A percentile compares a stretch with the other conserved stretches of the same genome.
Evolutionary conservation across 2,329 filamentous ascomycete genomes (phyloP).

Genomic region (Sporothrix brasiliensis): DNA sequence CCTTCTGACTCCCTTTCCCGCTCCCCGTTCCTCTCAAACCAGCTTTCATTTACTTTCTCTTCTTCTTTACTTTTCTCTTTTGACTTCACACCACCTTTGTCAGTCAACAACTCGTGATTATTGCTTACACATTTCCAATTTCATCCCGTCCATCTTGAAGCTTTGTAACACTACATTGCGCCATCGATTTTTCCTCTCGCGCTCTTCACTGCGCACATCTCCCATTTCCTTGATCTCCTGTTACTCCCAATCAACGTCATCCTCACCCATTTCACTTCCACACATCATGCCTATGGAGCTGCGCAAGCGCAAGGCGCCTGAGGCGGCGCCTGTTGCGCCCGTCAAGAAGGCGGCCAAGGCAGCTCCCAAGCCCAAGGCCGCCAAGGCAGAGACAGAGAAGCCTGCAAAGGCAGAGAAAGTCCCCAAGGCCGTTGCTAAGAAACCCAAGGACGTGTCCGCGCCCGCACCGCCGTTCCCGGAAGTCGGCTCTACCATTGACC

Average conservation of each 20-base stretch:
- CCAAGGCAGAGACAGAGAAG: slow-evolving; percentile 38
- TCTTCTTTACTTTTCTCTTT: neutral
- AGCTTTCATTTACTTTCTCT: neutral
- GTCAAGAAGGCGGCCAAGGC: slow-evolving; percentile 33
- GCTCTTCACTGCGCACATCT: neutral
- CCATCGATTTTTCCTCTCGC: slow-evolving; percentile 13
- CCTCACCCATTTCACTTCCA: slow-evolving; percentile 30
- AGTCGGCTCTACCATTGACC: slow-evolving; percentile 58
- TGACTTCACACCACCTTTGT: too few relatives aligned
- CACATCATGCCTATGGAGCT: slow-evolving; percentile 59
- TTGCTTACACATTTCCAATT: neutral
- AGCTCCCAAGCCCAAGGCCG: slow-evolving; percentile 39
- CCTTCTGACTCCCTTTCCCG: slow-evolving; percentile 26
- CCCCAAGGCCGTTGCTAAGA: slow-evolving; percentile 34
- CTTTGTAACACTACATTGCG: slow-evolving; percentile 21
- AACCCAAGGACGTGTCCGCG: slow-evolving; percentile 44
- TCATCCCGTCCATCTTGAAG: neutral
- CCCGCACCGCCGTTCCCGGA: slow-evolving; percentile 42
- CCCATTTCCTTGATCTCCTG: neutral
- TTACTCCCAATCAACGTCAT: neutral
- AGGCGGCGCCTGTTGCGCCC: slow-evolving; percentile 29
- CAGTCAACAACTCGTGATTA: neutral
- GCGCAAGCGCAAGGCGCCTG: slow-evolving; percentile 63
- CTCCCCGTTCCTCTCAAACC: slow-evolving; percentile 25
- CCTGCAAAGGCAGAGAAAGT: slow-evolving; percentile 36